These are phyloP conservation scores for Ceratobasidium theobromae DNA, from an alignment of 1,284 basidiomycete genomes.

Conservation along the genomic window DNA sequence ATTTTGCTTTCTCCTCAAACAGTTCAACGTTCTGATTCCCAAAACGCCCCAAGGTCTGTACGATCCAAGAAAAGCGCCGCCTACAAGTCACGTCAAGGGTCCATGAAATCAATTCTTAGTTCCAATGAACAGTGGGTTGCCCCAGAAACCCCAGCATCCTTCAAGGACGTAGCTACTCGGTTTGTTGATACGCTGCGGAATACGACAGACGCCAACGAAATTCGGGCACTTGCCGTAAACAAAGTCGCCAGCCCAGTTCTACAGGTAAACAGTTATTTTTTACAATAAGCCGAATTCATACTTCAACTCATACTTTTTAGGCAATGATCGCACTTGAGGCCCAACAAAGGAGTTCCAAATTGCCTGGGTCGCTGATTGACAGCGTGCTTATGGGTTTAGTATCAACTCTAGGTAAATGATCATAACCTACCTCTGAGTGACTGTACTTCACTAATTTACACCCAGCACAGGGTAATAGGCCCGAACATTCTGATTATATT, in stretches of 20 bases:
- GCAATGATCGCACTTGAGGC: conserved; percentile 79
- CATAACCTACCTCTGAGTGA: not conserved
- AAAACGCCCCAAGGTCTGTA: conserved; percentile 39
- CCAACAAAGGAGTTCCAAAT: conserved; percentile 58
- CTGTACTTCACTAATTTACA: not conserved
- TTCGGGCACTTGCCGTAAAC: conserved; percentile 77
- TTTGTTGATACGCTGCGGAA: conserved; percentile 59
- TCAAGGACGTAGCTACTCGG: conserved; percentile 52
- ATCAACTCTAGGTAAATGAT: conserved; percentile 62
- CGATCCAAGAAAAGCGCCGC: conserved; percentile 72
- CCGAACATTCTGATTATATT: conserved; percentile 64
- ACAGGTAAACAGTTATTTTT: conserved; percentile 56
- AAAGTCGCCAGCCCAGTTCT: conserved; percentile 80
- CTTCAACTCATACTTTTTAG: conserved; percentile 45
- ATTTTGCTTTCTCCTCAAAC: conserved; percentile 66
- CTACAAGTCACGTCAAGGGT: conserved; percentile 74
- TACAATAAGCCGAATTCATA: conserved; percentile 1
- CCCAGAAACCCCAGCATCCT: conserved; percentile 51
- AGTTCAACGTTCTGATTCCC: conserved; percentile 23
- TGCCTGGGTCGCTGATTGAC: conserved; percentile 77
- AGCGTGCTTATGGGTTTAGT: conserved; percentile 78
- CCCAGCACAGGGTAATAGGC: conserved; percentile 46
- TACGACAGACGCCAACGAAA: conserved; percentile 67
- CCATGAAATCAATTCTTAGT: conserved; percentile 71
- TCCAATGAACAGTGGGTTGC: conserved; percentile 44